A percentile compares a stretch with the other conserved stretches of the same genome.
Conservation (phyloP, 768 basidiomycete species). For the Imleria badia region DNA sequence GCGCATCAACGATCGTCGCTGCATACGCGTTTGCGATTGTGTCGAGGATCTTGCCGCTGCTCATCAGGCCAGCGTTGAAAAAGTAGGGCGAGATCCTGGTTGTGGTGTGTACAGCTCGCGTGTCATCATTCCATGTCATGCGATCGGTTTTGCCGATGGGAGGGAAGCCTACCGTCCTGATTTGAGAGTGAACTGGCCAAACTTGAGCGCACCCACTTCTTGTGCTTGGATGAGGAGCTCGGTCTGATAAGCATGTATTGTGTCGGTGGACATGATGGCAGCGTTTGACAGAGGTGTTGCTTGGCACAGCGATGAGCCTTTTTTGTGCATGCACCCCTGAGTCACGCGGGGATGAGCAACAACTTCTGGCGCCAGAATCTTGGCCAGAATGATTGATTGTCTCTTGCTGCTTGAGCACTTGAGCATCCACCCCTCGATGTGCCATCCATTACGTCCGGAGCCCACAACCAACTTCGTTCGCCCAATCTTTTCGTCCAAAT, state of each 20-base stretch:
- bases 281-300: background rate
- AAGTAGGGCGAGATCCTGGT: slow-evolving; percentile 90
- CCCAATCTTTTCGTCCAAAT: too few species aligned
- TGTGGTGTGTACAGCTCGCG: background rate
- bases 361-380: too few species aligned
- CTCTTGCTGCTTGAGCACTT: too few species aligned
- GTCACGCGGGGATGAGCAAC: too few species aligned
- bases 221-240: slow-evolving; percentile 71
- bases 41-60: slow-evolving; percentile 76
- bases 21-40: slow-evolving; percentile 83
- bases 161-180: slow-evolving; percentile 76
- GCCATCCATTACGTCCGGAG: too few species aligned
- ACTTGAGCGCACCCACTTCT: slow-evolving; percentile 74
- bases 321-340: slow-evolving; percentile 5
- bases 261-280: slow-evolving; percentile 19
- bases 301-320: background rate
- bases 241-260: slow-evolving; percentile 51
- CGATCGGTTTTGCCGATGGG: background rate
- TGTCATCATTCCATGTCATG: background rate
- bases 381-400: too few species aligned
- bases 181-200: slow-evolving; percentile 92
- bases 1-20: slow-evolving; percentile 62
- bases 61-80: slow-evolving; percentile 91
- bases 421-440: too few species aligned
- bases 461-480: too few species aligned